A percentile compares a stretch with the other conserved stretches of the same genome.
phyloP scores from a whole-genome alignment of 257 asterid genomes.

The Primulina tabacum region DNA sequence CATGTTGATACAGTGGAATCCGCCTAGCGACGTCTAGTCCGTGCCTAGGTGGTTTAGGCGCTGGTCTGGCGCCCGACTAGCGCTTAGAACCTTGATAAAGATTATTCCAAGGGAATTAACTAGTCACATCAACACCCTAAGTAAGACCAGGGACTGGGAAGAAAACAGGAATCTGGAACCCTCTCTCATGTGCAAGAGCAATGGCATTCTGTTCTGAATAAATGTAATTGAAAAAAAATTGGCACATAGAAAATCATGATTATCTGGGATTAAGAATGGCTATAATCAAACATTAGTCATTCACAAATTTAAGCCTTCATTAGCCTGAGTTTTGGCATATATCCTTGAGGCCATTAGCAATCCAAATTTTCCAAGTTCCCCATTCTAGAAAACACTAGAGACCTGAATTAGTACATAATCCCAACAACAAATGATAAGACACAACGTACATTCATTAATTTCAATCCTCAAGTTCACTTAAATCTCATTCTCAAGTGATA shows the following conservation, averaged over 20 bases:
- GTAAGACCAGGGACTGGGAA: conserved; percentile 4
- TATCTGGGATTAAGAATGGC: not conserved
- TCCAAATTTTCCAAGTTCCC: not conserved
- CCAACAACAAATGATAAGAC: no score
- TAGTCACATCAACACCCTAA: not conserved
- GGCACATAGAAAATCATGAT: not conserved
- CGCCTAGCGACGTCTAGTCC: no score
- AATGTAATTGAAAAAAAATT: not conserved
- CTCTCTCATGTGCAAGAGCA: conserved; percentile 8
- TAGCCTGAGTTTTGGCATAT: conserved; percentile 1
- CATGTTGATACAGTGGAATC: no score
- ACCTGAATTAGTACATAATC: not conserved
- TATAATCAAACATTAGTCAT: not conserved
- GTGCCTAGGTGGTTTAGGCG: no score
- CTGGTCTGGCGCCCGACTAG: no score
- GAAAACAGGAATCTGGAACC: not conserved
- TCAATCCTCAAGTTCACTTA: not conserved
- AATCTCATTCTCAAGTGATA: no score
- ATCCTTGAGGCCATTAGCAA: conserved; percentile 1
- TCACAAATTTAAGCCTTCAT: conserved; percentile 5
- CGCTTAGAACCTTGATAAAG: not conserved
- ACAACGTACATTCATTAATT: no score
- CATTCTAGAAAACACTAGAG: not conserved
- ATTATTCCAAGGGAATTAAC: not conserved
- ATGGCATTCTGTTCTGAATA: not conserved